Base-by-base conservation (phyloP, 768 basidiomycete genomes). In the Sistotremastrum suecicum region DNA sequence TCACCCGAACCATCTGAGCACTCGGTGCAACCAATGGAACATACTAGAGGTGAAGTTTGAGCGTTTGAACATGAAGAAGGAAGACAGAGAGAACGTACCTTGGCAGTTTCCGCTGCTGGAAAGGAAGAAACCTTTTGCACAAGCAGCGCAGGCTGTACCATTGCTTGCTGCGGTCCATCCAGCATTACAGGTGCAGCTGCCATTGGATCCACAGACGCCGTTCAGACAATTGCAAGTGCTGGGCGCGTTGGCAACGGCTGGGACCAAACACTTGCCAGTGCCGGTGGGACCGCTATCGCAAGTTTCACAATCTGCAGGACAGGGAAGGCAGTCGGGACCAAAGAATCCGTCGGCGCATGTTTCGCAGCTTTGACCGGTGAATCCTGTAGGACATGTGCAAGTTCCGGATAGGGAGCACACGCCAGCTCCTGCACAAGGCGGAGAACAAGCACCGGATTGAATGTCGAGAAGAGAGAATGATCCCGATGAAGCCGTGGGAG, bases 251-350 rank as follows among this genome's bases (percentile, higher is more conserved):
- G 61, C 56, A 31, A 75, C 64, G 0, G 62, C 55, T 3, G 73
- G 60, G 7, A 63, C 59, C 47, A 85, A 68, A 58, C 90, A 94
- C 38, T 67, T 66, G 0, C 90, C 90, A 0, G 76, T 71, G 0
- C 89, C 89, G 0, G 78, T 71, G 37, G 84, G 77, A 4, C 89
- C 88, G 11, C 85, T 78, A 51, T 88, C 82, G 57, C 89, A 92
- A 3, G 69, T 60, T 0, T 66, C 55, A 60, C 89, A 91, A 4
- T 74, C 76, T 0, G 66, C 60, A 1, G 85, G 80, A 53, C 87
- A 90, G 4, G 77, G 58, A 45, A 75, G 64, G 56, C 89, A 92
- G 0, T 60, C 66, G 1, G 78, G 68, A 0, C 89, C 89, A 54
- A 83, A 94, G 60, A 81, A 81, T 0, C 83, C 83, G 4, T 68